Evolutionary conservation across 2,329 filamentous ascomycete genomes (phyloP).

Genomic region (Nothopassalora personata): DNA sequence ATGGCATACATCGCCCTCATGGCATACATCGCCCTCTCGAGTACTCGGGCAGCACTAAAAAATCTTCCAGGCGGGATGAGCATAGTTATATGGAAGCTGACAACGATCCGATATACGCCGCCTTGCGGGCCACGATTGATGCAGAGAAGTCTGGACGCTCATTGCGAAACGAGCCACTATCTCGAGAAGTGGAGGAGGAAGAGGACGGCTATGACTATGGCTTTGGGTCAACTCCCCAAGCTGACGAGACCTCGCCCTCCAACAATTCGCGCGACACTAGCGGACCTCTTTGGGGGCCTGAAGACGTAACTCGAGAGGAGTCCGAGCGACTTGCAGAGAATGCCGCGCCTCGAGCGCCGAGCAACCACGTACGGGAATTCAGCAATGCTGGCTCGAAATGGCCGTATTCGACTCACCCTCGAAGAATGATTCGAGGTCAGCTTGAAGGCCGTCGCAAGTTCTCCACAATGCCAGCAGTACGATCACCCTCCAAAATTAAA

Average conservation of each 20-base stretch:
- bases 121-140: constrained; percentile 3
- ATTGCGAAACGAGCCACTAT: constrained; percentile 1
- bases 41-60: not conserved
- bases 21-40: not conserved
- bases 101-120: constrained; percentile 6
- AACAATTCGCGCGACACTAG: not conserved
- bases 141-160: constrained; percentile 1
- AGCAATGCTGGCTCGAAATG: not conserved
- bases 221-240: constrained; percentile 2
- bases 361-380: not conserved
- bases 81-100: not conserved
- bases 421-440: not conserved
- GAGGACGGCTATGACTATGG: constrained; percentile 15
- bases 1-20: not conserved
- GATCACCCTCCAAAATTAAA: not conserved
- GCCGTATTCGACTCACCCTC: not conserved
- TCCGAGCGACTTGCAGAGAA: constrained; percentile 3
- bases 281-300: not conserved
- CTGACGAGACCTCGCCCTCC: not conserved
- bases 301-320: not conserved
- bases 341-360: not conserved
- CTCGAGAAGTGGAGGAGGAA: constrained; percentile 1
- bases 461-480: not conserved
- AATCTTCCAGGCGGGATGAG: not conserved
- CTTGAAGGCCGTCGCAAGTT: not conserved